Evolutionary conservation across 345 rosid genomes (phyloP), one percentile per base, ranked within the genome.

Genomic region (Eutrema japonicum): DNA sequence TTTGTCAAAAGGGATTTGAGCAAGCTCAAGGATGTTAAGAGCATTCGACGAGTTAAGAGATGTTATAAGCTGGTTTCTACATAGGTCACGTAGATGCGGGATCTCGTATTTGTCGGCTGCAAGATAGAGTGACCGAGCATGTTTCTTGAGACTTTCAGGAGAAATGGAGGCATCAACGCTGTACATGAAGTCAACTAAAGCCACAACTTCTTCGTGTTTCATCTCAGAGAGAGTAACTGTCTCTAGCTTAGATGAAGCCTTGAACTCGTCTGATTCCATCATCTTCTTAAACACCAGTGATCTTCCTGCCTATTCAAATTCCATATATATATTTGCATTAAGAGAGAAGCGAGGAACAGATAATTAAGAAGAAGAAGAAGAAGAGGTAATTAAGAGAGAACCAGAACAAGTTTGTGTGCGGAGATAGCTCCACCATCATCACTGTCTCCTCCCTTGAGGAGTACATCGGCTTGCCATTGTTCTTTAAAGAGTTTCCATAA

Each of bases 231-330:
- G 46, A 46, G 66, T 70, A 1, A 68, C 16, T 2, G 41, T 68
- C 62, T 53, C 72, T 0, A 29, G 10, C 13, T 12, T 5, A 68
- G 1, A 4, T 2, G 16, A 4, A 14, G 4, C 7, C 16, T 52
- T 67, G 1, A 60, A 2, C 22, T 38, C 26, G 59, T 71, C 59
- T 59, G 67, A 59, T 49, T 71, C 59, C 8, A 71, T 22, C 48
- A 71, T 59, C 32, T 59, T 71, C 67, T 71, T 49, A 26, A 71
- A 71, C 27, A 70, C 67, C 18, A 48, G 32, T 6, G 67, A 71
- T 38, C 67, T 9, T 29, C 67, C 57, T 3, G 72, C 72, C 53
- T 66, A 51, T 11, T 3, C 16, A 46, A 32, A 32, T 5, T 32
- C 7, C 35, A 22, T 22, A 22, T 22, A 22, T 22, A 22, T 22